Base-by-base conservation (phyloP, 345 rosid genomes). In the Cochlearia excelsa region DNA sequence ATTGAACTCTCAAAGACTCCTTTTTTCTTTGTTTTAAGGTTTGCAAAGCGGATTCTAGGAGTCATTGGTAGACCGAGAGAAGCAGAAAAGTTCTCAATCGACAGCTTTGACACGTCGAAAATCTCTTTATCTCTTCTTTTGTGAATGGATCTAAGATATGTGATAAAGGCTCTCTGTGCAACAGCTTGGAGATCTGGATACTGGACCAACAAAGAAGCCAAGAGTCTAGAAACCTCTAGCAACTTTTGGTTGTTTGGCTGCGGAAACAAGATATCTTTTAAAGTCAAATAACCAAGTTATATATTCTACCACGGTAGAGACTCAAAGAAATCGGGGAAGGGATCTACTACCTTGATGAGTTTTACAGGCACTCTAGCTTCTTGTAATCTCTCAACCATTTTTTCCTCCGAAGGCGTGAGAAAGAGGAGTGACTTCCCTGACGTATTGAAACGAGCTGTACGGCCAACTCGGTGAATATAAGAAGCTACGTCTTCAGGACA, bases 391-490 rank as follows among this genome's bases (percentile, higher is more conserved):
- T 88, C 95, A 29, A 89, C 75, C 97, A 93, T 93, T 81, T 86
- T 81, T 80, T 77, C 80, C 73, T 93, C 99, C 3, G 99, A 86
- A 60, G 99, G 97, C 63, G 68, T 72, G 69, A 93, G 68, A 80
- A 93, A 93, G 65, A 93, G 74, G 56, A 86, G 80, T 0, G 97
- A 89, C 63, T 80, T 83, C 67, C 99, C 99, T 31, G 77, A 75
- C 30, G 89, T 74, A 42, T 57, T 67, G 75, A 82, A 83, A 34
- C 99, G 91, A 58, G 99, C 99, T 16, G 99, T 93, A 29, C 97
- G 95, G 47, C 99, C 99, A 72, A 85, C 99, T 73, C 99, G 87
- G 69, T 93, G 95, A 61, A 89, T 86, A 84, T 93, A 93, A 53
- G 95, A 80, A 56, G 83, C 80, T 65, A 85, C 94, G 70, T 93